Conservation (phyloP, 495 filamentous ascomycete species). For the Tuber aestivum region DNA sequence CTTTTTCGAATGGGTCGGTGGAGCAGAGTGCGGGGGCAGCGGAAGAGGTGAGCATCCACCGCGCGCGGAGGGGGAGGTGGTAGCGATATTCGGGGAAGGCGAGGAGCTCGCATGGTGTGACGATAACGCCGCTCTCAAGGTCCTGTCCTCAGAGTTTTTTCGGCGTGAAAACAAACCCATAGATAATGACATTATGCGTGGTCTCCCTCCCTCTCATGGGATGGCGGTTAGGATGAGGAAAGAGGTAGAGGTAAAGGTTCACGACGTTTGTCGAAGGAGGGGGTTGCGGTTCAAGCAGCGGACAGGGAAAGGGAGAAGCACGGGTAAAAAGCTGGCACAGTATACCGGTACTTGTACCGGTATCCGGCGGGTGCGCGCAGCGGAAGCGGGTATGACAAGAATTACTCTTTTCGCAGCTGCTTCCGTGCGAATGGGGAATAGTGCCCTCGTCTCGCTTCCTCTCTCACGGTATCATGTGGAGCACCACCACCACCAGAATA, state of each 20-base stretch:
- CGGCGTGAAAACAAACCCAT: slow-evolving; percentile 38
- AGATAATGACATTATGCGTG: slow-evolving; percentile 24
- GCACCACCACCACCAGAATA: not conserved
- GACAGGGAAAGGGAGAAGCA: not conserved
- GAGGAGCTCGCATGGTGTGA: slow-evolving; percentile 16
- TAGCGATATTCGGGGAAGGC: not conserved
- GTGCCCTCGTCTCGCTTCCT: not conserved
- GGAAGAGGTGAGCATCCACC: slow-evolving; percentile 3
- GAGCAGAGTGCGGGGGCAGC: slow-evolving; percentile 24
- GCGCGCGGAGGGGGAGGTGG: not conserved
- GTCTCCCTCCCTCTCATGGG: not conserved
- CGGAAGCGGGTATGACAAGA: not conserved
- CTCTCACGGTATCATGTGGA: not conserved
- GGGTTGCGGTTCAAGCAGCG: not conserved
- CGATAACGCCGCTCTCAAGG: slow-evolving; percentile 9
- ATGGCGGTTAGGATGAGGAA: not conserved
- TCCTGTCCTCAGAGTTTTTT: slow-evolving; percentile 35
- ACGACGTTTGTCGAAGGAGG: too few species aligned
- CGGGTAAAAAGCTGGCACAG: not conserved
- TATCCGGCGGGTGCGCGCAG: not conserved
- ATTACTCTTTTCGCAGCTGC: not conserved
- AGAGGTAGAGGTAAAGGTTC: not conserved
- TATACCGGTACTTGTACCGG: too few species aligned
- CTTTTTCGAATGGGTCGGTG: slow-evolving; percentile 13
- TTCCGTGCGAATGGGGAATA: not conserved